Conservation (phyloP, 768 basidiomycete species). For the Podaxis pistillaris region DNA sequence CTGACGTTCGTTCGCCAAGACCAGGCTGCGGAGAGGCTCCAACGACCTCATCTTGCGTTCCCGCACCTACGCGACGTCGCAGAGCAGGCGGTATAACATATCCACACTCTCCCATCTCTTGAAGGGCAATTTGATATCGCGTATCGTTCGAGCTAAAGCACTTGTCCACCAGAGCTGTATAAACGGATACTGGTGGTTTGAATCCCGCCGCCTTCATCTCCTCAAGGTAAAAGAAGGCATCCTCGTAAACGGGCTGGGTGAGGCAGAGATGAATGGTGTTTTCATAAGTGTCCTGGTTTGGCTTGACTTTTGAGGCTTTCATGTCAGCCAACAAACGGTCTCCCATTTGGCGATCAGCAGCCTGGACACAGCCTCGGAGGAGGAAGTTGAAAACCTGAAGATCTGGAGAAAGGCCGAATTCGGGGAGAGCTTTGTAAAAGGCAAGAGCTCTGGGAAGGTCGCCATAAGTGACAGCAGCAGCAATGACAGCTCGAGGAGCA, state of each 20-base stretch:
- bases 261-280: conserved; percentile 69
- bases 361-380: conserved; percentile 59
- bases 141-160: conserved; percentile 57
- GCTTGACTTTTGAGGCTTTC: conserved; percentile 51
- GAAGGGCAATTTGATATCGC: conserved; percentile 60
- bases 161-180: conserved; percentile 57
- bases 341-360: conserved; percentile 63
- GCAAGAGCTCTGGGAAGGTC: conserved; percentile 79
- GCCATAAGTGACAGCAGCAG: conserved; percentile 55
- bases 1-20: conserved; percentile 1
- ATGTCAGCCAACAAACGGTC: conserved; percentile 67
- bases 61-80: not conserved
- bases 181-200: conserved; percentile 52
- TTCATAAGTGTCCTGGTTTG: conserved; percentile 63
- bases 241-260: conserved; percentile 72
- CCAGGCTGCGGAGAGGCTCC: not conserved
- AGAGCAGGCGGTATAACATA: conserved; percentile 31
- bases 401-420: conserved; percentile 56
- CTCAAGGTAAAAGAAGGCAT: conserved; percentile 86
- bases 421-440: conserved; percentile 62
- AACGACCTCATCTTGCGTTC: not conserved
- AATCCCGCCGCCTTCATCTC: conserved; percentile 73
- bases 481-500: conserved; percentile 65
- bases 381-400: conserved; percentile 69
- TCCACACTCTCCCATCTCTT: conserved; percentile 70